Evolutionary conservation across 1,284 basidiomycete species (phyloP), one percentile per base, ranked within the genome.

Genomic region (Stygiomarasmius scandens): DNA sequence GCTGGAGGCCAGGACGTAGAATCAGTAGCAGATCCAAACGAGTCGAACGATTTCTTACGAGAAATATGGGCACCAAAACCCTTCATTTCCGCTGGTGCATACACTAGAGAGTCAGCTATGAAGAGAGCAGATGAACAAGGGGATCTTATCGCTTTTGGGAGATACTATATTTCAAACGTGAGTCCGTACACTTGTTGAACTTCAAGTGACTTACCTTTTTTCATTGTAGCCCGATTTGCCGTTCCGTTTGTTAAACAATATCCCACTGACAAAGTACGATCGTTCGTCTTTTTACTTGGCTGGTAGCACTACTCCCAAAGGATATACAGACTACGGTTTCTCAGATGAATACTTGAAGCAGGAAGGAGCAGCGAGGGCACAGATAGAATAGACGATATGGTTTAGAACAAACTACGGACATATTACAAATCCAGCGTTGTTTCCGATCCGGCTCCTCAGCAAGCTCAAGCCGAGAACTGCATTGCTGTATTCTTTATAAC

Each of bases 161-260:
- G 56, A 32, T 12, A 14, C 16, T 58, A 38, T 34, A 48, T 58
- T 23, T 20, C 56, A 10, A 58, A 58, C 23, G 56, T 58, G 36
- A 43, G 52, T 52, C 19, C 50, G 2, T 32, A 41, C 16, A 12
- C 5, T 41, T 16, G 14, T 9, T 5, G 14, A 41, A 9, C 8
- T 41, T 50, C 24, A 11, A 12, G 45, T 27, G 51, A 16, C 16
- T 24, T 14, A 19, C 19, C 20, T 23, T 24, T 22, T 38, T 9
- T 49, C 2, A 10, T 20, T 2, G 20, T 45, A 78, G 74, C 81
- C 82, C 5, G 82, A 84, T 63, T 69, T 84, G 0, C 76, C 77
- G 0, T 59, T 69, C 11, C 73, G 81, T 8, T 57, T 74, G 8
- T 62, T 61, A 46, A 58, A 68, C 34, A 55, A 67, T 27, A 48